These are phyloP conservation scores for Leccinum incarnatum DNA, from an alignment of 768 basidiomycete genomes.

Conservation along the genomic window DNA sequence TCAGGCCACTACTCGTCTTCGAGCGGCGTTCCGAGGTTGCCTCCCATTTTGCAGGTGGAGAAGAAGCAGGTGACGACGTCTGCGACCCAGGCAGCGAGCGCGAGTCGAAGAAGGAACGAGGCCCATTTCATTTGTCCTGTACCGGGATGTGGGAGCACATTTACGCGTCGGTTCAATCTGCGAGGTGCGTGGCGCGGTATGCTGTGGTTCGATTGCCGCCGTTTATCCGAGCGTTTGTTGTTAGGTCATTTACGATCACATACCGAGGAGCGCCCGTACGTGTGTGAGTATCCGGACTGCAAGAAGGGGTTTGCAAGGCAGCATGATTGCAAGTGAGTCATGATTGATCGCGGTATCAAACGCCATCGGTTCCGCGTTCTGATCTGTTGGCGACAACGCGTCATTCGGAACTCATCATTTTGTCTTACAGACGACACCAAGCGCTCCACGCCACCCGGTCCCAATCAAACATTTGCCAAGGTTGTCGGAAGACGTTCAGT, in stretches of 20 bases:
- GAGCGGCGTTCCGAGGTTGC: conserved; percentile 50
- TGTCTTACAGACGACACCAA: conserved; percentile 69
- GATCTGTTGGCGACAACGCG: neutral
- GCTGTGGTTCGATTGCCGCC: conserved; percentile 2
- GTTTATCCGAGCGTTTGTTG: conserved; percentile 4
- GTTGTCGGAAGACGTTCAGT: conserved; percentile 94
- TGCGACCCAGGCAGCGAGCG: conserved; percentile 89
- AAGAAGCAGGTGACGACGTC: conserved; percentile 94
- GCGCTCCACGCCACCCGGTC: conserved; percentile 83
- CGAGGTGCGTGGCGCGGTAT: conserved; percentile 51
- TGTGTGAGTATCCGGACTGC: conserved; percentile 92
- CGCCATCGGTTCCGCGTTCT: neutral
- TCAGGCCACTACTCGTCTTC: conserved; percentile 32
- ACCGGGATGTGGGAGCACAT: conserved; percentile 95
- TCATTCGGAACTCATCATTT: conserved; percentile 6
- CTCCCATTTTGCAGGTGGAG: conserved; percentile 87
- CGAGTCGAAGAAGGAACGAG: conserved; percentile 84
- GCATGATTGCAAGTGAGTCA: conserved; percentile 92
- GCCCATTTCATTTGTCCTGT: conserved; percentile 93
- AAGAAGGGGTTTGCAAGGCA: conserved; percentile 94
- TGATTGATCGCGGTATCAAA: conserved; percentile 7
- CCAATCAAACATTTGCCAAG: conserved; percentile 82
- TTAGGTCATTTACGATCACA: conserved; percentile 91
- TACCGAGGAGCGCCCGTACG: conserved; percentile 92
- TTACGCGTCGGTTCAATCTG: conserved; percentile 88